phyloP scores from a whole-genome alignment of 352 stramenopile genomes.

The Phytophthora megakarya region DNA sequence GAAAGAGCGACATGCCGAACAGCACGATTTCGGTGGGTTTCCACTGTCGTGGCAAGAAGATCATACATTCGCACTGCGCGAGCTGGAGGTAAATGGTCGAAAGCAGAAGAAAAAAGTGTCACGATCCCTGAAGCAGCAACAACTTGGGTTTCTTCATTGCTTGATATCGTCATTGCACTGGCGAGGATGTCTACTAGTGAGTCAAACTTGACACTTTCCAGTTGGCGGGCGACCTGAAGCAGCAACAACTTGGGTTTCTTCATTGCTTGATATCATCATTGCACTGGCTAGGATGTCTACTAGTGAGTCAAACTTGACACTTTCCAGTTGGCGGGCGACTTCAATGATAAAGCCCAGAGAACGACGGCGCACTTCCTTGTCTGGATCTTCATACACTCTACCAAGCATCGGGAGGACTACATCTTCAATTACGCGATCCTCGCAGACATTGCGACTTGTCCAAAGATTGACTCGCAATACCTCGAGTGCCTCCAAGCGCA shows the following conservation, averaged over 20 bases:
- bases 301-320: conserved; percentile 77
- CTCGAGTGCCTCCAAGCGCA: conserved; percentile 74
- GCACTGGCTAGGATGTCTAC: conserved; percentile 80
- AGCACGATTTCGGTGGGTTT: conserved; percentile 65
- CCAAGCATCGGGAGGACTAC: conserved; percentile 71
- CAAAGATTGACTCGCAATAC: conserved; percentile 74
- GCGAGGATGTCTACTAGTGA: conserved; percentile 78
- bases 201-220: conserved; percentile 87
- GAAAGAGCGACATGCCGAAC: conserved; percentile 67
- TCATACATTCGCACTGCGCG: conserved; percentile 84
- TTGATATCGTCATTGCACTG: conserved; percentile 66
- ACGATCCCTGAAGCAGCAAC: conserved; percentile 66
- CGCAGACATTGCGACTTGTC: conserved; percentile 79
- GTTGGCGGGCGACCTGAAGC: conserved; percentile 51
- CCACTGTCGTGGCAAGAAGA: conserved; percentile 63
- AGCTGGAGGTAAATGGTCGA: conserved; percentile 74
- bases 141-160: conserved; percentile 70
- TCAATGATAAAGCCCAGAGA: conserved; percentile 71
- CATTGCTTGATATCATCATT: conserved; percentile 61
- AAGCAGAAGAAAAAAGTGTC: conserved; percentile 78
- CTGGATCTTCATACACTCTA: conserved; percentile 74
- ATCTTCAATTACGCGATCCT: conserved; percentile 88
- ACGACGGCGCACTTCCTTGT: conserved; percentile 58
- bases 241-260: conserved; percentile 72
- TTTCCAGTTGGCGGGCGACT: conserved; percentile 76